Evolutionary conservation across 139 green algal genomes (phyloP).

Genomic region (Penium margaritaceum): DNA sequence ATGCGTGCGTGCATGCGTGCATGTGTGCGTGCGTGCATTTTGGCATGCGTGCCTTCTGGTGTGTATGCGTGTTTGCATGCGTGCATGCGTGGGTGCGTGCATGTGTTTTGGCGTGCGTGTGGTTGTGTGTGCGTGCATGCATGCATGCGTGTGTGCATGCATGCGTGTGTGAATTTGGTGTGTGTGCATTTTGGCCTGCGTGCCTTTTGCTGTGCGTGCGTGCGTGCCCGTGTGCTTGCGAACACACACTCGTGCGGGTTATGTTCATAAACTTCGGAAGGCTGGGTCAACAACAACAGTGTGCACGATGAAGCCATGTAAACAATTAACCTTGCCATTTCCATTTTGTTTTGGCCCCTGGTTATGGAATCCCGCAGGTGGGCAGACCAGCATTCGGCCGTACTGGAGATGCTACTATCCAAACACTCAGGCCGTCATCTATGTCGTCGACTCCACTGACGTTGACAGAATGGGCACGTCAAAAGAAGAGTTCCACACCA

Average conservation of each 20-base stretch:
- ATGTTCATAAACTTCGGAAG: too few relatives aligned
- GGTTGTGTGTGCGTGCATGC: neutral
- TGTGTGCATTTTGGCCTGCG: slow-evolving; percentile 3
- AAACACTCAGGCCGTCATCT: slow-evolving; percentile 96
- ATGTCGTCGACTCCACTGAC: slow-evolving; percentile 94
- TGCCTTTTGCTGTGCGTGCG: neutral
- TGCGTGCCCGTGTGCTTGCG: neutral
- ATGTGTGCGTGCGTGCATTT: slow-evolving; percentile 3
- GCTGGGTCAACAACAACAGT: too few relatives aligned
- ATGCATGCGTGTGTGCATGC: neutral
- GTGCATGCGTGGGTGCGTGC: neutral
- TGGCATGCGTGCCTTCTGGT: neutral
- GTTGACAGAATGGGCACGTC: slow-evolving; percentile 79
- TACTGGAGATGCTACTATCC: slow-evolving; percentile 99
- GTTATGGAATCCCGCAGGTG: too few relatives aligned
- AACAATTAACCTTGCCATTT: too few relatives aligned
- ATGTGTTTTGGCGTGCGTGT: neutral
- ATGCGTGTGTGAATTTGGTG: neutral
- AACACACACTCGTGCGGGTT: too few relatives aligned
- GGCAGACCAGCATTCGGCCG: too few relatives aligned
- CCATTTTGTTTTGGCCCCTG: too few relatives aligned
- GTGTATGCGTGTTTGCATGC: slow-evolving; percentile 4
- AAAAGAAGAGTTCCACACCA: slow-evolving; percentile 84
- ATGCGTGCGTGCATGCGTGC: neutral
- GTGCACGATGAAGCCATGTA: too few relatives aligned